A percentile compares a stretch with the other conserved stretches of the same genome.
Evolutionary conservation across 1,139 yeast genomes (phyloP).

Genomic region (Zygosaccharomyces pseudobailii): DNA sequence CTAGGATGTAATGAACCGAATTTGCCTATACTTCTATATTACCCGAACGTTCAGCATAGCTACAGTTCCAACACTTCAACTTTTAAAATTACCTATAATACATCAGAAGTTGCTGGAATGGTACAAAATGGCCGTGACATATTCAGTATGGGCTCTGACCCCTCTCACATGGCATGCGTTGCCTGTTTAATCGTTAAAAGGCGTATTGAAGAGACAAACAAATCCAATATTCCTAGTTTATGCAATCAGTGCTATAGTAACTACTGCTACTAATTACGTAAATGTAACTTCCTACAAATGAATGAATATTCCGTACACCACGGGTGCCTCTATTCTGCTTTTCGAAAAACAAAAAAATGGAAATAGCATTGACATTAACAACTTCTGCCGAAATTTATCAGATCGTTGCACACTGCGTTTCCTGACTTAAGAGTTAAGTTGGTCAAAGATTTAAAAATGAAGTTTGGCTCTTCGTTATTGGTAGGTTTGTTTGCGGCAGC

Average conservation of each 20-base stretch:
- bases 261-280: slow-evolving; percentile 35
- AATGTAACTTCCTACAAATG: too few species aligned
- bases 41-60: slow-evolving; percentile 42
- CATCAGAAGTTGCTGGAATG: slow-evolving; percentile 43
- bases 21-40: slow-evolving; percentile 44
- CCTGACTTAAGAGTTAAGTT: too few species aligned
- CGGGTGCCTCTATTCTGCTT: background rate
- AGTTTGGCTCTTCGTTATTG: background rate
- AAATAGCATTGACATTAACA: background rate
- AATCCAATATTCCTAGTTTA: slow-evolving; percentile 32
- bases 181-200: slow-evolving; percentile 59
- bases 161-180: slow-evolving; percentile 46
- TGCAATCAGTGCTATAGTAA: slow-evolving; percentile 39
- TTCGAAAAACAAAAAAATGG: background rate
- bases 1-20: slow-evolving; percentile 50
- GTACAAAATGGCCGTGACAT: slow-evolving; percentile 48
- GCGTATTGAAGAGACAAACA: slow-evolving; percentile 43
- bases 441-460: background rate
- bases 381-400: background rate
- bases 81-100: slow-evolving; percentile 48
- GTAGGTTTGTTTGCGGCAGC: slow-evolving; percentile 1
- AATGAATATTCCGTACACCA: slow-evolving; percentile 1
- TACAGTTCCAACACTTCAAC: slow-evolving; percentile 55
- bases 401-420: too few species aligned
- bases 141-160: slow-evolving; percentile 43